Conservation (phyloP, 2,329 filamentous ascomycete genomes). For the Sporothrix brasiliensis region DNA sequence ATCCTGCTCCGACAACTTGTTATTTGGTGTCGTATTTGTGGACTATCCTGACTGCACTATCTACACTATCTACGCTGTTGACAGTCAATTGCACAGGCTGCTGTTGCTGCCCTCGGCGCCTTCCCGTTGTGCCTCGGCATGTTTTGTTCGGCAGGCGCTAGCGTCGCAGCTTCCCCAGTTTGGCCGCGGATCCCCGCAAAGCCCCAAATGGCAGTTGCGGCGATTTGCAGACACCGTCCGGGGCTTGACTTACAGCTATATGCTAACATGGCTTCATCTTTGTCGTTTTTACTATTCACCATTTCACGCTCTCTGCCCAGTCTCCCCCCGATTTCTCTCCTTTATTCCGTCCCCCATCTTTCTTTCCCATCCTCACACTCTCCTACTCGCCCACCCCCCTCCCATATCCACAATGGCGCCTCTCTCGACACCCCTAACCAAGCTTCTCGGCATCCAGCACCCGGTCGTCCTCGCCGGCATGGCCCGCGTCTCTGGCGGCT, state of each 20-base stretch:
- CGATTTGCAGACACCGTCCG: background rate
- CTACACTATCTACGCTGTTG: no score
- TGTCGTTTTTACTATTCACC: background rate
- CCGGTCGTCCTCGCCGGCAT: slow-evolving; percentile 93
- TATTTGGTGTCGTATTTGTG: background rate
- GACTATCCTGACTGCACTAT: background rate
- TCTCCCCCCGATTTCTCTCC: background rate
- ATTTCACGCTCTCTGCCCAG: background rate
- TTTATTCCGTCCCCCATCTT: background rate
- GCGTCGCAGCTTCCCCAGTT: background rate
- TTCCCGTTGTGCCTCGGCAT: slow-evolving; percentile 26
- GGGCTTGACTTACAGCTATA: background rate
- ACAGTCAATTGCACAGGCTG: no score
- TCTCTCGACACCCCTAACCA: slow-evolving; percentile 76
- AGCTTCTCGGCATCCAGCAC: slow-evolving; percentile 79
- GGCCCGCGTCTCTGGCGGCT: slow-evolving; percentile 79
- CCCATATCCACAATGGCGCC: slow-evolving; percentile 41
- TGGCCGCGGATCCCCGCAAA: slow-evolving; percentile 21
- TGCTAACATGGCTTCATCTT: no score
- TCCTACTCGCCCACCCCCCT: no score
- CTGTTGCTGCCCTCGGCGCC: background rate
- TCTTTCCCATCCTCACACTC: no score
- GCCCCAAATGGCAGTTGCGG: background rate
- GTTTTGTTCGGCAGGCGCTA: background rate
- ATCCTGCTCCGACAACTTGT: no score